Percentiles rank a stretch among this genome's conserved stretches.
These are phyloP conservation scores for Sonneratia alba DNA, from an alignment of 345 rosid genomes.

Conservation along the genomic window DNA sequence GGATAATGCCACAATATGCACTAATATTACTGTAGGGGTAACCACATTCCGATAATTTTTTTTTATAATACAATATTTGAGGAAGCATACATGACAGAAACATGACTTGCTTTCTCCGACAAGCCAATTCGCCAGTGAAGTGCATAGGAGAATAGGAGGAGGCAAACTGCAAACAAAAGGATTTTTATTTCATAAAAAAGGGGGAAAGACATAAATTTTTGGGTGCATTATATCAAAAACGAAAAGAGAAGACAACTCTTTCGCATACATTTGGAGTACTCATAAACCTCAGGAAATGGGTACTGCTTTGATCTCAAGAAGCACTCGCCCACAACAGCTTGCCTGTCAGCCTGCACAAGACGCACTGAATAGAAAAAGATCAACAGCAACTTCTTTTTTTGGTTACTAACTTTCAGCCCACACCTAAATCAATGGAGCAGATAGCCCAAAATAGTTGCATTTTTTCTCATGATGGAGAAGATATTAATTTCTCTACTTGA, in stretches of 20 bases:
- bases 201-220: neutral
- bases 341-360: conserved; percentile 41
- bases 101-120: conserved; percentile 32
- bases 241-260: neutral
- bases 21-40: neutral
- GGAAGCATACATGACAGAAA: conserved; percentile 65
- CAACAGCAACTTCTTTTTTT: too few relatives aligned
- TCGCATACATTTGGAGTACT: conserved; percentile 65
- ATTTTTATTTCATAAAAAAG: conserved; percentile 6
- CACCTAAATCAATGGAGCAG: neutral
- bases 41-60: neutral
- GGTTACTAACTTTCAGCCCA: too few relatives aligned
- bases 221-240: neutral
- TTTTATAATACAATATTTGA: neutral
- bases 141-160: conserved; percentile 66
- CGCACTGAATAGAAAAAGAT: conserved; percentile 26
- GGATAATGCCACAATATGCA: neutral
- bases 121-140: conserved; percentile 50
- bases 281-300: conserved; percentile 53
- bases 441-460: neutral
- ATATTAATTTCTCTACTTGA: neutral
- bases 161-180: conserved; percentile 43
- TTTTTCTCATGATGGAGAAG: neutral
- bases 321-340: conserved; percentile 44
- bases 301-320: conserved; percentile 39